phyloP scores from a whole-genome alignment of 345 rosid species.

The Brassica incana region DNA sequence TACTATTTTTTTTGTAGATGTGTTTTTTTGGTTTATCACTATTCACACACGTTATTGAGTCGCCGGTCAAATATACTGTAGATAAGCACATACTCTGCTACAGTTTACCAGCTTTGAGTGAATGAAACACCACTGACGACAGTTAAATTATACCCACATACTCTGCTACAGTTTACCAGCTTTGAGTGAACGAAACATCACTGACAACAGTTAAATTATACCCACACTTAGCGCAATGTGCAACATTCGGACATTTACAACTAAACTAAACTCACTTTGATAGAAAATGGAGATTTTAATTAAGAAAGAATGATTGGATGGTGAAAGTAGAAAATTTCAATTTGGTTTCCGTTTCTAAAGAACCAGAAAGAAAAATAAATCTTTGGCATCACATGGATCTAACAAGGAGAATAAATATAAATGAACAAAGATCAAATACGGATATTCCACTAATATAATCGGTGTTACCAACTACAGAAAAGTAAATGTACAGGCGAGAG shows the following conservation, averaged over 20 bases:
- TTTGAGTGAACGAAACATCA: slow-evolving; percentile 4
- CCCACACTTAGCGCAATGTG: neutral
- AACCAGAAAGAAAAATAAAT: neutral
- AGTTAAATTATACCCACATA: neutral
- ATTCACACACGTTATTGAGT: slow-evolving; percentile 8
- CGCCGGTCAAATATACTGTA: slow-evolving; percentile 32
- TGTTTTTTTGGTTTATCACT: slow-evolving; percentile 11
- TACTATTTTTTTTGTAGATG: neutral
- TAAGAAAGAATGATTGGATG: neutral
- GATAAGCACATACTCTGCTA: slow-evolving; percentile 9
- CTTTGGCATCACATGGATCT: slow-evolving; percentile 5
- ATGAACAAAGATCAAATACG: neutral
- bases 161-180: slow-evolving; percentile 18
- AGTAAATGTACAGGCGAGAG: neutral
- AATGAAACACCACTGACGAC: slow-evolving; percentile 19
- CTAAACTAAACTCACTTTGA: neutral
- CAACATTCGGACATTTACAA: neutral
- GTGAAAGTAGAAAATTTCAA: neutral
- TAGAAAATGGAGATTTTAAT: neutral
- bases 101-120: slow-evolving; percentile 4
- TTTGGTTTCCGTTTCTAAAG: neutral
- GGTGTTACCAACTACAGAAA: neutral
- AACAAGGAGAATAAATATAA: neutral
- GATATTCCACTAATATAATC: neutral
- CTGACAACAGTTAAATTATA: slow-evolving; percentile 3